These are phyloP conservation scores for Penicillium manginii DNA, from an alignment of 495 filamentous ascomycete species.

Conservation along the genomic window DNA sequence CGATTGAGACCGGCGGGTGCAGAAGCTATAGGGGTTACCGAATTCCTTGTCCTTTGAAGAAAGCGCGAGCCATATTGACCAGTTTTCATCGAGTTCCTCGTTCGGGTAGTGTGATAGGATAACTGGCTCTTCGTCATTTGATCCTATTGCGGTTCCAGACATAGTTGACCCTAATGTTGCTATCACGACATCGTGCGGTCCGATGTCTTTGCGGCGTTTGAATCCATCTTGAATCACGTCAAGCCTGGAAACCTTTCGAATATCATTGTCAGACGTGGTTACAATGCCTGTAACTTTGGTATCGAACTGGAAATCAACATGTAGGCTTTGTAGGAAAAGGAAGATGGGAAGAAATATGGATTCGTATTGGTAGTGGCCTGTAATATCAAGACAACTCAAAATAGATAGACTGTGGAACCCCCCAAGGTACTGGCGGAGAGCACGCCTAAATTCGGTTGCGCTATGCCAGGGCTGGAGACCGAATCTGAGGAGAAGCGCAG, in stretches of 20 bases:
- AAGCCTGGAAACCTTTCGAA: neutral
- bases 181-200: neutral
- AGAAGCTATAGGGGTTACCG: constrained; percentile 42
- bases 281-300: constrained; percentile 36
- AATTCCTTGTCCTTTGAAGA: constrained; percentile 9
- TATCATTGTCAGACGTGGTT: constrained; percentile 18
- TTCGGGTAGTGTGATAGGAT: constrained; percentile 26
- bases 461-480: constrained; percentile 44
- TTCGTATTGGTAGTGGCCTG: constrained; percentile 44
- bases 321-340: constrained; percentile 37
- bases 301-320: constrained; percentile 47
- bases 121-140: constrained; percentile 26
- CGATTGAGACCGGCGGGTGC: constrained; percentile 28
- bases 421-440: constrained; percentile 28
- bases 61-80: constrained; percentile 20
- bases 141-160: constrained; percentile 22
- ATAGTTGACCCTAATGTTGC: neutral
- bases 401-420: constrained; percentile 31
- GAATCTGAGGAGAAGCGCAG: constrained; percentile 15
- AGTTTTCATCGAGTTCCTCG: constrained; percentile 35
- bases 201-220: constrained; percentile 17
- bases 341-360: constrained; percentile 42
- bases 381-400: constrained; percentile 30
- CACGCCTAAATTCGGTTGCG: constrained; percentile 38
- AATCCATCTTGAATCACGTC: constrained; percentile 11